Conservation (phyloP, 306 rosid species). For the Cajanus cajan region DNA sequence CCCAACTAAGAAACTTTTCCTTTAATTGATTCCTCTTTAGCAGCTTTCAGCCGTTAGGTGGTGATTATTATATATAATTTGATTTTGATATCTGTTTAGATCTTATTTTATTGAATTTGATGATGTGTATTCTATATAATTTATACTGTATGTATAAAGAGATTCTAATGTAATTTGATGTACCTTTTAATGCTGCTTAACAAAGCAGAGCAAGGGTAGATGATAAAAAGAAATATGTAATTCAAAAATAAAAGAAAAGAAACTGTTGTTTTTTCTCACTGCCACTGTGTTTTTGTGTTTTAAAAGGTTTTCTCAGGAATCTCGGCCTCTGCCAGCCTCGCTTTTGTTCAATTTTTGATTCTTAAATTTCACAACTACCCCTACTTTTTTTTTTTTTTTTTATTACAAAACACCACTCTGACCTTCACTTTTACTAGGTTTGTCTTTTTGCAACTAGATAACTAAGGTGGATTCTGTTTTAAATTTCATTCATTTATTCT, state of each 20-base stretch:
- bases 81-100: constrained; percentile 17
- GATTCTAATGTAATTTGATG: neutral
- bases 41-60: constrained; percentile 32
- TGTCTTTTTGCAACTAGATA: neutral
- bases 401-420: neutral
- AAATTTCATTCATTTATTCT: too few species aligned
- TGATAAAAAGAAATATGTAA: neutral
- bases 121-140: too few species aligned
- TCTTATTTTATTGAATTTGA: constrained; percentile 5
- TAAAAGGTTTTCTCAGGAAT: constrained; percentile 10
- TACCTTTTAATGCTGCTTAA: neutral
- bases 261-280: neutral
- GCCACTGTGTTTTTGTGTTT: neutral
- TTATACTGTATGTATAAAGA: neutral
- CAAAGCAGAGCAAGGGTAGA: neutral
- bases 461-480: neutral
- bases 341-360: neutral
- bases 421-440: neutral
- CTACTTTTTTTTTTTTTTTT: neutral
- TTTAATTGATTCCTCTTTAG: constrained; percentile 1
- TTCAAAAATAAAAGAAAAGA: neutral
- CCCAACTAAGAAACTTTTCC: neutral
- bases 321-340: constrained; percentile 19
- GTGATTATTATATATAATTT: neutral
- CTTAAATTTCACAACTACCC: constrained; percentile 27